Evolutionary conservation across 2,329 filamentous ascomycete genomes (phyloP), one percentile per base, ranked within the genome.

Genomic region (Aspergillus sp.): DNA sequence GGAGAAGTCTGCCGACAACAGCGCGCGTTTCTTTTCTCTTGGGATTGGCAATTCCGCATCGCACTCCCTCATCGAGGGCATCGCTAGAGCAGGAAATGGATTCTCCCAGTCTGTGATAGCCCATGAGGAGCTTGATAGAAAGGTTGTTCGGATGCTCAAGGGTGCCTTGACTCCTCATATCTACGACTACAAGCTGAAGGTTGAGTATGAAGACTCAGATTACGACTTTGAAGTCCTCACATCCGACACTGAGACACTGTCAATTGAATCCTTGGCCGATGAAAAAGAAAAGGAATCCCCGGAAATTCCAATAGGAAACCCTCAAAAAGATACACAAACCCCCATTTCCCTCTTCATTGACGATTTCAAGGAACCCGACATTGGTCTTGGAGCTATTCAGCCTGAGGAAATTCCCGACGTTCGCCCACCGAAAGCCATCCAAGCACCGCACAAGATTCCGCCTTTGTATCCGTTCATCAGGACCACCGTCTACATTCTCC

Each of bases 71-170:
- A 73, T 83, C 8, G 75, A 83, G 53, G 79, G 79, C 1, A 68
- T 83, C 44, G 79, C 79, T 12, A 70, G 73, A 40, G 72, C 74
- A 9, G 81, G 79, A 0, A 76, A 78, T 41, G 80, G 80, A 1
- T 79, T 83, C 47, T 63, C 77, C 0, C 85, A 89, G 59, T 71
- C 76, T 0, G 83, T 88, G 0, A 71, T 70, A 1, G 65, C 78
- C 6, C 67, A 76, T 1, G 85, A 89, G 59, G 80, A 82, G 56
- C 78, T 88, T 64, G 80, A 85, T 53, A 77, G 69, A 50, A 86
- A 85, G 58, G 75, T 88, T 1, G 74, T 89, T 2, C 76, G 85
- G 2, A 89, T 90, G 85, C 69, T 90, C 44, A 87, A 86, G 57
- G 85, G 78, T 0, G 80, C 83, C 0, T 63, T 89, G 13, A 80